A percentile compares a stretch with the other conserved stretches of the same genome.
These are phyloP conservation scores for Aspergillus haitiensis DNA, from an alignment of 495 filamentous ascomycete species.

Conservation along the genomic window DNA sequence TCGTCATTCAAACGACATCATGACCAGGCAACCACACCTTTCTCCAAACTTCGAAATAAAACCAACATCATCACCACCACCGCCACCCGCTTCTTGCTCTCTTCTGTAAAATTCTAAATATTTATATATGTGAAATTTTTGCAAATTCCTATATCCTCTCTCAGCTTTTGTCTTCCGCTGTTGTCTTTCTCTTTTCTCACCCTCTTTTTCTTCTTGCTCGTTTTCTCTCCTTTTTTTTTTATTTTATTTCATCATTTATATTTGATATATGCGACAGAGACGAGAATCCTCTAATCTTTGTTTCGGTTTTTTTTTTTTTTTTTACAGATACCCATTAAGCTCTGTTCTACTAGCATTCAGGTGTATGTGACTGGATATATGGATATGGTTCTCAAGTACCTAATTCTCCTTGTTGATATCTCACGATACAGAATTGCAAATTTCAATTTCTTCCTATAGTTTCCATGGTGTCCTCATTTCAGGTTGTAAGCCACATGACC, in stretches of 20 bases:
- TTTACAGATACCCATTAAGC: slow-evolving; percentile 30
- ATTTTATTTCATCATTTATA: slow-evolving; percentile 24
- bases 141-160: too few relatives aligned
- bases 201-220: too few relatives aligned
- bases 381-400: not conserved
- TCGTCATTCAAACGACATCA: too few relatives aligned
- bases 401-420: slow-evolving; percentile 7
- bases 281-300: slow-evolving; percentile 1
- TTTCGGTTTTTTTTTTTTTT: slow-evolving; percentile 13
- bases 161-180: too few relatives aligned
- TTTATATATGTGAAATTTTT: too few relatives aligned
- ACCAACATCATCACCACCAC: too few relatives aligned
- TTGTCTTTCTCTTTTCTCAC: too few relatives aligned
- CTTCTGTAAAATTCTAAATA: too few relatives aligned
- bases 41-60: not conserved
- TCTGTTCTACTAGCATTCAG: slow-evolving; percentile 11
- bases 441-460: not conserved
- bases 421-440: not conserved
- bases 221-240: slow-evolving; percentile 2
- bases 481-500: too few relatives aligned
- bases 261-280: not conserved
- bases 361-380: slow-evolving; percentile 8
- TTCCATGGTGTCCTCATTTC: too few relatives aligned
- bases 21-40: not conserved
- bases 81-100: too few relatives aligned